Evolutionary conservation across 73 alveolate genomes (phyloP), one percentile per base, ranked within the genome.

Genomic region (Paramecium sonneborni): DNA sequence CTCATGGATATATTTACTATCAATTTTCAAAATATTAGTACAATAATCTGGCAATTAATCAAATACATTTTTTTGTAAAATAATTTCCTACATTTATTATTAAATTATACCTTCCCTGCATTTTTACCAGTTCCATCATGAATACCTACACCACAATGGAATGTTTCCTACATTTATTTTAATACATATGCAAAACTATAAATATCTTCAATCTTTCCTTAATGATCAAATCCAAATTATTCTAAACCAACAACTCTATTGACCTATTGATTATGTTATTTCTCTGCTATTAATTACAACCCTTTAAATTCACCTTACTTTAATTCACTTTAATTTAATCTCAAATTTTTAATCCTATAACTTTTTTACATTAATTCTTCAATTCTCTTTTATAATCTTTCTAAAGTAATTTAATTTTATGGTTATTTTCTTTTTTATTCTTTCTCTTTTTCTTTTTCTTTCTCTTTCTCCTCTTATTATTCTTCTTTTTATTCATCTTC

Each of bases 221-320:
- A 10, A 23, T 12, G 21, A 39, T 79, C 90, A 43, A 79, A 79
- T 43, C 90, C 90, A 18, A 79, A 79, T 20, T 21, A 26, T 0
- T 79, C 90, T 23, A 79, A 79, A 23, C 90, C 90, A 5, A 79
- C 44, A 0, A 79, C 20, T 46, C 90, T 79, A 34, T 39, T 79
- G 2, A 79, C 76, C 14, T 38, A 44, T 79, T 79, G 30, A 79
- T 79, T 79, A 4, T 79, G 90, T 79, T 79, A 46, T 79, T 79
- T 79, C 30, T 79, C 90, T 0, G 90, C 90, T 41, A 79, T 79
- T 20, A 79, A 23, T 79, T 79, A 24, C 20, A 79, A 46, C 6
- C 90, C 90, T 23, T 79, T 79, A 18, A 79, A 79, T 39, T 39
- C 90, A 0, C 72, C 41, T 79, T 79, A 44, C 26, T 79, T 79